Evolutionary conservation across 768 basidiomycete genomes (phyloP), one percentile per base, ranked within the genome.

Genomic region (Lactifluus rugatus): DNA sequence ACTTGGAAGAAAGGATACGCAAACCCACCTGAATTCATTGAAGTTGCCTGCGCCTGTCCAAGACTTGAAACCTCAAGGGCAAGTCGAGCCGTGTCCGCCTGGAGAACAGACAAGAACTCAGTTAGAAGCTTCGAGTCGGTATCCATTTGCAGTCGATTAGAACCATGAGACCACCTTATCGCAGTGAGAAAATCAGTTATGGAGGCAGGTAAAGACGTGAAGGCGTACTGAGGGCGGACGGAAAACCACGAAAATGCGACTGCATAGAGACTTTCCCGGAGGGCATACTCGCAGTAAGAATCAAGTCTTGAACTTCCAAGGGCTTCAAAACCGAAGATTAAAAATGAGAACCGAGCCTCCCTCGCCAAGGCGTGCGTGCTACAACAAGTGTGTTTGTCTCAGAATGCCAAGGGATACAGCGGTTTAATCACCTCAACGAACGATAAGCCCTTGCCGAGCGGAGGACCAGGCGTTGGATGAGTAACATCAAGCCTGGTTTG

Each of bases 311-410:
- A 94, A 65, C 92, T 92, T 65, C 88, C 88, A 36, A 98, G 71
- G 2, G 90, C 82, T 70, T 96, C 92, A 66, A 98, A 93, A 0
- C 91, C 95, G 67, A 99, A 95, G 3, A 94, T 74, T 17, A 98
- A 76, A 69, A 99, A 84, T 0, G 91, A 86, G 69, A 95, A 95
- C 16, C 93, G 82, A 1, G 85, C 78, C 74, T 98, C 93, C 42
- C 94, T 83, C 28, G 95, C 87, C 34, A 98, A 77, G 0, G 94
- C 82, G 70, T 98, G 94, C 0, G 90, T 94, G 62, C 95, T 98
- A 65, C 26, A 36, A 42, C 16, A 45, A 9, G 3, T 8, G 6
- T 50, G 3, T n/a, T n/a, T 39, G 21, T 44, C 31, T 42, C 26
- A 50, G 36, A 47, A 25, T 14, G 13, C 9, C n/a, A 13, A 50